Base-by-base conservation (phyloP, 1,139 yeast genomes). In the Hansenula sp. region DNA sequence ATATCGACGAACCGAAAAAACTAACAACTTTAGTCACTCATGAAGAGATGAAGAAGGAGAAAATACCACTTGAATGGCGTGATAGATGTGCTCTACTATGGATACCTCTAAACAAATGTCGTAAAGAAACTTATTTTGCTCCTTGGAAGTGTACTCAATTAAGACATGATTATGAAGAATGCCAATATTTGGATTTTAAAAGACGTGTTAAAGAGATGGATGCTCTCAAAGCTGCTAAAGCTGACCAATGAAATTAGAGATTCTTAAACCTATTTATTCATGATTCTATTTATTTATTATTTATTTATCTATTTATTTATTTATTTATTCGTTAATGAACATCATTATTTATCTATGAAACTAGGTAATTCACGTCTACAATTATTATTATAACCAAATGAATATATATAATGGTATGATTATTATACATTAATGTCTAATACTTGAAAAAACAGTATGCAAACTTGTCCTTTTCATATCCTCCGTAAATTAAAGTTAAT, bases 61-160 rank as follows among this genome's bases (percentile, higher is more conserved):
- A 82, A 63, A 82, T 87, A 45, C 96, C 95, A 26, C 69, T 87
- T 50, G 79, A 78, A 50, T 87, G 84, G 77, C 75, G 96, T 57
- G 96, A 87, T 62, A 78, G 95, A 65, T 87, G 96, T 64, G 94
- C 95, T 6, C 74, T 82, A 26, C 71, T 86, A 57, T 74, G 82
- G 57, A 84, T 78, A 21, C 82, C 95, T 18, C 61, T 78, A 43
- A 75, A 75, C 60, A 73, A 73, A 53, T 78, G 84, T 57, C 73
- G 83, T 45, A 63, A 67, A 40, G 79, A 76, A 48, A 71, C 73
- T 14, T 64, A 67, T 57, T 77, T 65, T 51, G 47, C 77, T 57
- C 84, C 84, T 25, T 78, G 82, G 82, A 80, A 77, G 57, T 87
- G 96, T 65, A 73, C 75, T 47, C 84, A 82, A 51, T 89, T 83